A percentile compares a stretch with the other conserved stretches of the same genome.
Evolutionary conservation across 2,329 filamentous ascomycete species (phyloP).

Genomic region (Calonectria fujianensis): DNA sequence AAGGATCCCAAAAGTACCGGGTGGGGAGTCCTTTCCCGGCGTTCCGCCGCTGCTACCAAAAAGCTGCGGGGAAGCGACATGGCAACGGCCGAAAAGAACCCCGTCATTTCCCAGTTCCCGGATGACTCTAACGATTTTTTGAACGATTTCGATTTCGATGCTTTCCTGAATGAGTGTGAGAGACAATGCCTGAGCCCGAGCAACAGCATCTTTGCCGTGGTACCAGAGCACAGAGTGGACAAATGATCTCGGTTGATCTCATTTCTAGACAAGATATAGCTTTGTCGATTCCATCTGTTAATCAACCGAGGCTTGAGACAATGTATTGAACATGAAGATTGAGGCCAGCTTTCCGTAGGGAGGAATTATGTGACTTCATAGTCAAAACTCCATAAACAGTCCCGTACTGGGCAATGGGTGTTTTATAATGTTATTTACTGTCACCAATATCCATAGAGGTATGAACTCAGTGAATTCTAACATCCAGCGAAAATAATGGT

Average conservation of each 20-base stretch:
- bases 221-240: background rate
- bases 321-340: background rate
- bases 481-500: background rate
- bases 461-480: background rate
- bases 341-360: background rate
- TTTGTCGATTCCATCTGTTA: no score
- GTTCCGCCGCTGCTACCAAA: background rate
- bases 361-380: background rate
- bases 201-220: background rate
- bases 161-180: background rate
- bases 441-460: background rate
- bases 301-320: no score
- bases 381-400: background rate
- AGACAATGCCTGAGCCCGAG: background rate
- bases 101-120: background rate
- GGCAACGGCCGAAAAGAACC: background rate
- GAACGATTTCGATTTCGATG: background rate
- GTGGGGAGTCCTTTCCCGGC: background rate
- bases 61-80: background rate
- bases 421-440: background rate
- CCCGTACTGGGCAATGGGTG: background rate
- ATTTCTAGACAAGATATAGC: no score
- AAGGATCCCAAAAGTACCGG: background rate
- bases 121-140: background rate
- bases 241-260: background rate